A percentile compares a stretch with the other conserved stretches of the same genome.
Evolutionary conservation across 768 basidiomycete genomes (phyloP).

Genomic region (Amanita molliuscula): DNA sequence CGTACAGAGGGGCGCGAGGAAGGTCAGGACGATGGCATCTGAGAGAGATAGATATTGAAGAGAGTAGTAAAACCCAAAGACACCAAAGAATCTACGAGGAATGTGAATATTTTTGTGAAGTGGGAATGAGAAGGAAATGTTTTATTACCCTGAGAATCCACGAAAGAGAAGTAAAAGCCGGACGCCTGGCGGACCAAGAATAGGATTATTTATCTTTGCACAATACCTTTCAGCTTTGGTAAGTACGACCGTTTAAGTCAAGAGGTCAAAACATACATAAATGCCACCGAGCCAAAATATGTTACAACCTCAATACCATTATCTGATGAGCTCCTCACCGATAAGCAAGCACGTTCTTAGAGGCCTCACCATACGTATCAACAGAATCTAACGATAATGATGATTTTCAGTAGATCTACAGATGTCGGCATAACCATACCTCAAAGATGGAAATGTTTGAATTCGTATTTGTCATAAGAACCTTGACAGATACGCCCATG

Average conservation of each 20-base stretch:
- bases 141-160: constrained; percentile 56
- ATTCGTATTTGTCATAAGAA: neutral
- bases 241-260: too few relatives aligned
- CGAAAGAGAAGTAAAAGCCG: constrained; percentile 44
- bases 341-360: neutral
- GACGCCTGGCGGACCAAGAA: constrained; percentile 62
- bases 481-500: neutral
- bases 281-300: neutral
- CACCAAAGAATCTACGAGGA: constrained; percentile 50
- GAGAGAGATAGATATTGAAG: constrained; percentile 67
- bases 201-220: constrained; percentile 39
- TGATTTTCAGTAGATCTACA: constrained; percentile 19
- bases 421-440: neutral
- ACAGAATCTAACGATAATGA: neutral
- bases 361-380: neutral
- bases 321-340: neutral
- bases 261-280: neutral
- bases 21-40: constrained; percentile 69
- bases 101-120: neutral
- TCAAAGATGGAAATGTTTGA: constrained; percentile 2
- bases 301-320: neutral
- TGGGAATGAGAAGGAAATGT: constrained; percentile 7
- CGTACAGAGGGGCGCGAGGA: constrained; percentile 59
- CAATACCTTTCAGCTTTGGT: constrained; percentile 20
- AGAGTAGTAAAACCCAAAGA: constrained; percentile 63